These are phyloP conservation scores for Trichocladium uniseriatum DNA, from an alignment of 495 filamentous ascomycete genomes.

Conservation along the genomic window DNA sequence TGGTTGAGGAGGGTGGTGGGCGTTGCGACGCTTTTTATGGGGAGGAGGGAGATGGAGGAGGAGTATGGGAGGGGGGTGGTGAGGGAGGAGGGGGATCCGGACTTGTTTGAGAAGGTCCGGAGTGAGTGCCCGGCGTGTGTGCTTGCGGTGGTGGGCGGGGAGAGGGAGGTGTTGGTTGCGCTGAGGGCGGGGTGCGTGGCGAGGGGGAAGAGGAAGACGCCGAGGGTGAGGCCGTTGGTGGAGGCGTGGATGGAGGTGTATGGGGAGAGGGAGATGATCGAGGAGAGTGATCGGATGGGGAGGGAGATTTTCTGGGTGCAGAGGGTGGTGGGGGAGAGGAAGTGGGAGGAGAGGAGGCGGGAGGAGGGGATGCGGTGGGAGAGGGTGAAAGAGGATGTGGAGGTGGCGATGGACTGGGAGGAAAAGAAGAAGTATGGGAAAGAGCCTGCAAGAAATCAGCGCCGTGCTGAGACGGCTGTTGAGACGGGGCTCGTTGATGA, in stretches of 20 bases:
- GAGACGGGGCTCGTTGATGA: background rate
- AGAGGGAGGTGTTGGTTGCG: conserved; percentile 25
- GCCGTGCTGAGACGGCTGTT: background rate
- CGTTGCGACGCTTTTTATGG: conserved; percentile 30
- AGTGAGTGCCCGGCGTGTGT: conserved; percentile 40
- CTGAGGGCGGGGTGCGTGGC: conserved; percentile 30
- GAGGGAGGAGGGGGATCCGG: conserved; percentile 7
- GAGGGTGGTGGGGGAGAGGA: background rate
- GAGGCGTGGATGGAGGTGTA: conserved; percentile 32
- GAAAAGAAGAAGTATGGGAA: background rate
- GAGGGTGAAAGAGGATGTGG: conserved; percentile 15
- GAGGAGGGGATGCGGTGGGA: background rate
- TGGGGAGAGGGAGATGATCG: background rate
- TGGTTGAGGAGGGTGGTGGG: conserved; percentile 25
- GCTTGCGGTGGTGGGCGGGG: conserved; percentile 33
- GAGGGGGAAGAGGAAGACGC: conserved; percentile 20
- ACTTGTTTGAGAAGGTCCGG: conserved; percentile 19
- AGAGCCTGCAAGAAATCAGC: background rate
- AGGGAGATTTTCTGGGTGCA: conserved; percentile 11
- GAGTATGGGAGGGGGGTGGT: conserved; percentile 21
- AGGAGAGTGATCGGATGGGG: background rate
- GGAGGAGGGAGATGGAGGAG: conserved; percentile 16
- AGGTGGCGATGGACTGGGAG: background rate
- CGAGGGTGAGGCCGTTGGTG: conserved; percentile 28
- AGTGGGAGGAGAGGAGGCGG: background rate